Base-by-base conservation (phyloP, 1,284 basidiomycete species). In the Cutaneotrichosporon mucoides region DNA sequence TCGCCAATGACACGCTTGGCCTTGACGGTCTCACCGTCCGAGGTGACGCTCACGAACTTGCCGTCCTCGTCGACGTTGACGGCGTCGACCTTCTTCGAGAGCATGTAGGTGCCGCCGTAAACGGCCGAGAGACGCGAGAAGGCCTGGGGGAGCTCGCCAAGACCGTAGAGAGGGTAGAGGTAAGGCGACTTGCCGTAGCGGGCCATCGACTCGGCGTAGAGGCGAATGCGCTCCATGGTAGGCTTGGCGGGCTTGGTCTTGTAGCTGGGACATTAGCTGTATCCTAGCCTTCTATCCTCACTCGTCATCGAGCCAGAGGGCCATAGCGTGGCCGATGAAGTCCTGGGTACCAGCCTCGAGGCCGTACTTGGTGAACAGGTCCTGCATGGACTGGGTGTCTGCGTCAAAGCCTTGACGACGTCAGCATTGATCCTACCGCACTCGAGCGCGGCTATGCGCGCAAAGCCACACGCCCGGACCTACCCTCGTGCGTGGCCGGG, bases 41-140 rank as follows among this genome's bases (percentile, higher is more conserved):
- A 89, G 46, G 88, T 88, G 46, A 99, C 96, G 58, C 96, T 95
- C 55, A 89, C 84, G 71, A 99, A 98, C 76, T 90, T 91, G 73
- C 96, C 96, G 51, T 88, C 85, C 8, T 80, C 73, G 73, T 88
- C 89, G 53, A 88, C 89, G 62, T 97, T 88, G 71, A 99, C 92
- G 76, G 91, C 86, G 66, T 97, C 88, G 69, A 97, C 89, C 60
- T 83, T 83, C 82, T 99, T 99, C 83, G 98, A 93, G 60, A 99
- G 88, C 96, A 99, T 99, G 82, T 99, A 99, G 13, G 96, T 99
- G 55, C 96, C 96, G 56, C 96, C 96, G 77, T 99, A 98, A 76
- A 99, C 98, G 69, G 96, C 96, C 66, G 90, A 94, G 59, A 98
- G 84, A 75, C 96, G 92, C 13, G 96, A 96, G 74, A 99, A 99